phyloP scores from a whole-genome alignment of 371 early-diverging fungal species.

The Circinella umbellata region DNA sequence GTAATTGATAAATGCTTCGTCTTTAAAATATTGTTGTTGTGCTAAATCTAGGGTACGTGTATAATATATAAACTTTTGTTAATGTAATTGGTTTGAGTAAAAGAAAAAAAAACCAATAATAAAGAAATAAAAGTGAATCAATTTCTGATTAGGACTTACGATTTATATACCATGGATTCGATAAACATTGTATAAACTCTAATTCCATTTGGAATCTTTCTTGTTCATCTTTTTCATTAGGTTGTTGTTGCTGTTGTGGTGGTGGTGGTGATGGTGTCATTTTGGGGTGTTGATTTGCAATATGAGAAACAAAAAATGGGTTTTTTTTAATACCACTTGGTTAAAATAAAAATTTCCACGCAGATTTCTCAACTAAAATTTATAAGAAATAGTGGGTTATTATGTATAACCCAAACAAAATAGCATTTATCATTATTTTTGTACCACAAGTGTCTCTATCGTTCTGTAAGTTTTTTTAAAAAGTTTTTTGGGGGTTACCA shows the following conservation, averaged over 20 bases:
- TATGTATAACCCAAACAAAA: too few relatives aligned
- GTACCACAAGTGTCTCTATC: too few relatives aligned
- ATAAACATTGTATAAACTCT: constrained; percentile 92
- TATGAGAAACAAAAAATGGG: too few relatives aligned
- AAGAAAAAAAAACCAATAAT: background rate
- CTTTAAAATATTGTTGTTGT: constrained; percentile 85
- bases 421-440: too few relatives aligned
- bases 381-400: too few relatives aligned
- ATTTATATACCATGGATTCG: constrained; percentile 95
- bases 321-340: too few relatives aligned
- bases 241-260: background rate
- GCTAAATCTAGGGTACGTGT: constrained; percentile 70
- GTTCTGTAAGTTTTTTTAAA: too few relatives aligned
- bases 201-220: constrained; percentile 83
- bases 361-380: too few relatives aligned
- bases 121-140: background rate
- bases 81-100: too few relatives aligned
- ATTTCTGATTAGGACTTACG: constrained; percentile 50
- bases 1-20: constrained; percentile 85
- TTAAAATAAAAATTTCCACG: too few relatives aligned
- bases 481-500: too few relatives aligned
- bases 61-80: too few relatives aligned
- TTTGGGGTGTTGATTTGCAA: background rate
- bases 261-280: constrained; percentile 9
- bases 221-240: constrained; percentile 16